phyloP scores from a whole-genome alignment of 2,329 filamentous ascomycete species.

The Setomelanomma holmii region DNA sequence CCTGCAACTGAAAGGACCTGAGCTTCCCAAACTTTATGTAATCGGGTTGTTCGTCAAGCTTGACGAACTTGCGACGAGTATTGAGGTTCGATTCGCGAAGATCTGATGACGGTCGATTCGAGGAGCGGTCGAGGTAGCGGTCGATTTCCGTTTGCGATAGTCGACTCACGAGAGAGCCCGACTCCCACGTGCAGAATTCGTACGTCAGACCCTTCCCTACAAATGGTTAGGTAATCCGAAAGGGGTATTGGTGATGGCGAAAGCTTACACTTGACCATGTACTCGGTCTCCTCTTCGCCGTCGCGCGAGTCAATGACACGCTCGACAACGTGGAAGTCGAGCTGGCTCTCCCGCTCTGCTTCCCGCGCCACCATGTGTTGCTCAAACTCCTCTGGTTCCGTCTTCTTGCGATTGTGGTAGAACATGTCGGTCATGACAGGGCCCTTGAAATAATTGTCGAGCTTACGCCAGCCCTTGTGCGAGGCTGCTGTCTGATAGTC shows the following conservation, averaged over 20 bases:
- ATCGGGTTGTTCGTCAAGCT: slow-evolving; percentile 79
- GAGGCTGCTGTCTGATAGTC: slow-evolving; percentile 74
- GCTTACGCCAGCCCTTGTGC: slow-evolving; percentile 83
- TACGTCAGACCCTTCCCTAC: slow-evolving; percentile 84
- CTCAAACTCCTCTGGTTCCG: slow-evolving; percentile 83
- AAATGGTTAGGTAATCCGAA: slow-evolving; percentile 27
- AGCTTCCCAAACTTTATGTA: slow-evolving; percentile 87
- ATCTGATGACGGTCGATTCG: slow-evolving; percentile 81
- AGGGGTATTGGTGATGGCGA: slow-evolving; percentile 9
- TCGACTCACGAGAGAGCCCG: slow-evolving; percentile 73
- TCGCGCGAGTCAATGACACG: slow-evolving; percentile 85
- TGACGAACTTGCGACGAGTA: slow-evolving; percentile 63
- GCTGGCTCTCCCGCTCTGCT: slow-evolving; percentile 83
- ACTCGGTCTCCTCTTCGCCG: slow-evolving; percentile 81
- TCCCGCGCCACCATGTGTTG: slow-evolving; percentile 96
- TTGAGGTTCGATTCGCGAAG: slow-evolving; percentile 75
- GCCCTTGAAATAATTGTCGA: slow-evolving; percentile 95
- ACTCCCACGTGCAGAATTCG: slow-evolving; percentile 94
- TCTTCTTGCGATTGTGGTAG: slow-evolving; percentile 61
- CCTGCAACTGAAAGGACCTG: slow-evolving; percentile 90
- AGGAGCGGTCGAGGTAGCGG: slow-evolving; percentile 83
- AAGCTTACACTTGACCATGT: slow-evolving; percentile 83
- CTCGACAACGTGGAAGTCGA: slow-evolving; percentile 91
- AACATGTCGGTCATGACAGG: slow-evolving; percentile 80
- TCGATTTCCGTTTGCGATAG: slow-evolving; percentile 91